Conservation (phyloP, 108 stramenopile genomes). For the Cyclotella kingstonii region DNA sequence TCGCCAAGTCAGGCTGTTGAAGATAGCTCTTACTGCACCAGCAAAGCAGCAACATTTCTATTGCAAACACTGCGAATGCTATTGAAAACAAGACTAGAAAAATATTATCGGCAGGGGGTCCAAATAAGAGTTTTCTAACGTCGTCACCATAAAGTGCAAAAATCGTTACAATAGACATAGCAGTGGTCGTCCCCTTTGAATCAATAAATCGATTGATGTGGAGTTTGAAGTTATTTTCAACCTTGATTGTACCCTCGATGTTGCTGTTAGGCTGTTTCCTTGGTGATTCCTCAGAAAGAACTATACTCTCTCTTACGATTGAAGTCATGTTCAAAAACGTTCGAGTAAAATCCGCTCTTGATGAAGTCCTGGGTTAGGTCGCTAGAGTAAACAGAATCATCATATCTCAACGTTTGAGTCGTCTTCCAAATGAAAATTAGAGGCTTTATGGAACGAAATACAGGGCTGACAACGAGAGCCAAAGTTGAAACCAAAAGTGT, state of each 20-base stretch:
- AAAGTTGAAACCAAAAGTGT: no score
- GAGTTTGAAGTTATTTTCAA: not conserved
- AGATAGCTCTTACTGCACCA: slow-evolving; percentile 49
- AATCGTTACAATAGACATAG: slow-evolving; percentile 58
- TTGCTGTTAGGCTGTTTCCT: no score
- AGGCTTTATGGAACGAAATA: no score
- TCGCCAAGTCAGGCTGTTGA: slow-evolving; percentile 17
- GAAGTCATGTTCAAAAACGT: not conserved
- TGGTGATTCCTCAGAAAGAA: no score
- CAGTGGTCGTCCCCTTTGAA: slow-evolving; percentile 14
- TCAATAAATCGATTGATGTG: slow-evolving; percentile 27
- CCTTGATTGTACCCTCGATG: not conserved
- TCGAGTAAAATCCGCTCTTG: not conserved
- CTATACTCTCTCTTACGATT: no score
- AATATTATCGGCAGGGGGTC: slow-evolving; percentile 36
- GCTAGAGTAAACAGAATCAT: no score
- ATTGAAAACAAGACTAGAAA: slow-evolving; percentile 48
- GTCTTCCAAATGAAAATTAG: no score
- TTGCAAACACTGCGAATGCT: slow-evolving; percentile 50
- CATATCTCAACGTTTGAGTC: no score
- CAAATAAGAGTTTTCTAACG: slow-evolving; percentile 37
- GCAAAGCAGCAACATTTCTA: slow-evolving; percentile 51
- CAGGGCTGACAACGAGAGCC: no score
- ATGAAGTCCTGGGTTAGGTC: no score
- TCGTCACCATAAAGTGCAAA: slow-evolving; percentile 65